Conservation (phyloP, 1,139 yeast genomes). For the Diutina rugosa region DNA sequence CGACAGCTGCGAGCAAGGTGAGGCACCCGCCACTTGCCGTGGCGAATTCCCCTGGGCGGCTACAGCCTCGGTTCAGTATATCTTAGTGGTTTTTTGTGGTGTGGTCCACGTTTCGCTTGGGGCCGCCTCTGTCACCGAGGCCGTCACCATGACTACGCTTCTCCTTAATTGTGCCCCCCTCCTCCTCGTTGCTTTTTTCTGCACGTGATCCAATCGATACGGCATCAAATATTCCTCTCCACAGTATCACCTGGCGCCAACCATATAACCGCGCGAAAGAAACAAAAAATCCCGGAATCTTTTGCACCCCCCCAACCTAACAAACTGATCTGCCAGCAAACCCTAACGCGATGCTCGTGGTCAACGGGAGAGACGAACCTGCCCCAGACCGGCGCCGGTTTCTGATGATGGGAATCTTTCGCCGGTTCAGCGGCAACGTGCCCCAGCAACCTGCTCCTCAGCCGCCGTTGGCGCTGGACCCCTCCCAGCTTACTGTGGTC, state of each 20-base stretch:
- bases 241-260: background rate
- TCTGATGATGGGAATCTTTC: constrained; percentile 1
- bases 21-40: background rate
- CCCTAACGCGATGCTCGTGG: constrained; percentile 1
- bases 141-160: background rate
- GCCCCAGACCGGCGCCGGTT: background rate
- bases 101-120: no score
- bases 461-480: background rate
- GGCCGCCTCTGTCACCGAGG: background rate
- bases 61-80: no score
- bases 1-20: background rate
- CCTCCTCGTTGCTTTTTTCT: background rate
- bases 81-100: no score
- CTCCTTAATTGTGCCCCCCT: background rate
- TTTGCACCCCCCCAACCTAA: background rate
- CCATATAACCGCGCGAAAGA: background rate
- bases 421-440: background rate
- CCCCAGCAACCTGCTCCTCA: background rate
- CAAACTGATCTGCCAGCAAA: background rate
- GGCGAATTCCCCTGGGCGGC: no score
- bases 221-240: background rate
- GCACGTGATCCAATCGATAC: background rate
- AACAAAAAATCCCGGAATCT: background rate
- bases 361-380: background rate
- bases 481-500: background rate